phyloP scores from a whole-genome alignment of 2,329 filamentous ascomycete genomes.

The Chaetomium strumarium region DNA sequence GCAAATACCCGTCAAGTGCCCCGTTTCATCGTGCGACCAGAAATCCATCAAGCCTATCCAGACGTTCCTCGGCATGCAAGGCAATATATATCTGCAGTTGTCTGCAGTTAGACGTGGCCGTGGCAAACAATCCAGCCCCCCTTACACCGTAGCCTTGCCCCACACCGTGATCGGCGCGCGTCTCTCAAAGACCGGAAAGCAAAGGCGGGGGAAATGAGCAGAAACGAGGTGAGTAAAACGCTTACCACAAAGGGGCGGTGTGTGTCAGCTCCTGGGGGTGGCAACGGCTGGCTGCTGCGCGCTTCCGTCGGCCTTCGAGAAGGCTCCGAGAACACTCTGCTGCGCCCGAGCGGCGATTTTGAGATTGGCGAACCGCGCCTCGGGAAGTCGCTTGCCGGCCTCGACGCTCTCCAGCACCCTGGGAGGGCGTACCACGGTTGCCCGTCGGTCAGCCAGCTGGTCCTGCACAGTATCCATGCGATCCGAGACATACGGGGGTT shows the following conservation, averaged over 20 bases:
- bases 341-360: conserved; percentile 58
- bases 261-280: conserved; percentile 8
- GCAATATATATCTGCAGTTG: conserved; percentile 21
- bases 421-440: conserved; percentile 1
- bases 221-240: neutral
- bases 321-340: conserved; percentile 52
- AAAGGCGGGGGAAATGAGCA: neutral
- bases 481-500: conserved; percentile 11
- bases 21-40: conserved; percentile 10
- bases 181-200: neutral
- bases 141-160: conserved; percentile 13
- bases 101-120: conserved; percentile 17
- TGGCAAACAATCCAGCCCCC: conserved; percentile 14
- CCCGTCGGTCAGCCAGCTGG: neutral
- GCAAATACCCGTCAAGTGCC: conserved; percentile 10
- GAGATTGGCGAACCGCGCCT: conserved; percentile 63
- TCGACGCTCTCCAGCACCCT: conserved; percentile 83
- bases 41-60: conserved; percentile 11
- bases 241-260: conserved; percentile 8
- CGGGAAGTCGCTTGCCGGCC: conserved; percentile 65
- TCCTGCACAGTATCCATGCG: conserved; percentile 15
- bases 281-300: conserved; percentile 14
- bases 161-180: neutral
- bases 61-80: conserved; percentile 13
- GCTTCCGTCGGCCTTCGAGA: conserved; percentile 23